Evolutionary conservation across 2,329 filamentous ascomycete species (phyloP).

Genomic region (Trichoderma pleuroti): DNA sequence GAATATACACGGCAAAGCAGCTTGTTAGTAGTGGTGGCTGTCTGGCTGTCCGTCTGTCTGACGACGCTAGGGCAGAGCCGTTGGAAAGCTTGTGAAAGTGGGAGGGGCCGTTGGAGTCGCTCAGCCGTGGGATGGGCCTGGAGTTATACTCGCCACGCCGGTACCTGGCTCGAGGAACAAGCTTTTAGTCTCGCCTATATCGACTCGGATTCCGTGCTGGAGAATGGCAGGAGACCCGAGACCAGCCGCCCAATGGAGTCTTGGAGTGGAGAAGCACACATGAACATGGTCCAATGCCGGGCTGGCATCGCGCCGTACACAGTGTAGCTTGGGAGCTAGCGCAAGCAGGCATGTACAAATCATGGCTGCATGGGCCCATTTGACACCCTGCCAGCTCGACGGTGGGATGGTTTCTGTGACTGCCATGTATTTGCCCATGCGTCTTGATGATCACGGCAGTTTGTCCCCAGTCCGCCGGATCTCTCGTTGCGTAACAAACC

Average conservation of each 20-base stretch:
- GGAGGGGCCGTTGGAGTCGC: slow-evolving; percentile 3
- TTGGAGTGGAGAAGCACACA: slow-evolving; percentile 2
- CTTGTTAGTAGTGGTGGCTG: neutral
- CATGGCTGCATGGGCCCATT: slow-evolving; percentile 14
- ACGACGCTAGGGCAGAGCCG: slow-evolving; percentile 5
- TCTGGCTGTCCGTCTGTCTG: slow-evolving; percentile 9
- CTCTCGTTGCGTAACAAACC: neutral
- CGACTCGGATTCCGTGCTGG: slow-evolving; percentile 11
- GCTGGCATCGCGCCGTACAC: neutral
- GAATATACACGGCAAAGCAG: neutral
- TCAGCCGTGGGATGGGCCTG: slow-evolving; percentile 1
- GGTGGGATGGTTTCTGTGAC: slow-evolving; percentile 9
- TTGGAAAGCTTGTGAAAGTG: slow-evolving; percentile 11
- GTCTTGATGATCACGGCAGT: neutral
- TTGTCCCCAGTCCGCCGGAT: neutral
- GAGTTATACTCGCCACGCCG: slow-evolving; percentile 10
- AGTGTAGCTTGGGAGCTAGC: slow-evolving; percentile 16
- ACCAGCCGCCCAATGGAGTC: slow-evolving; percentile 17
- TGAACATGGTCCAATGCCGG: slow-evolving; percentile 16
- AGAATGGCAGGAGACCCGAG: slow-evolving; percentile 14
- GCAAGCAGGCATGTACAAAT: slow-evolving; percentile 6
- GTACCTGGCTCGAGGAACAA: slow-evolving; percentile 3
- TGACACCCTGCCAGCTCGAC: slow-evolving; percentile 6
- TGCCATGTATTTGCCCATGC: neutral
- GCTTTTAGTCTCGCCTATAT: slow-evolving; percentile 14